Evolutionary conservation across 768 basidiomycete genomes (phyloP), one percentile per base, ranked within the genome.

Genomic region (Tephrocybe sp.): DNA sequence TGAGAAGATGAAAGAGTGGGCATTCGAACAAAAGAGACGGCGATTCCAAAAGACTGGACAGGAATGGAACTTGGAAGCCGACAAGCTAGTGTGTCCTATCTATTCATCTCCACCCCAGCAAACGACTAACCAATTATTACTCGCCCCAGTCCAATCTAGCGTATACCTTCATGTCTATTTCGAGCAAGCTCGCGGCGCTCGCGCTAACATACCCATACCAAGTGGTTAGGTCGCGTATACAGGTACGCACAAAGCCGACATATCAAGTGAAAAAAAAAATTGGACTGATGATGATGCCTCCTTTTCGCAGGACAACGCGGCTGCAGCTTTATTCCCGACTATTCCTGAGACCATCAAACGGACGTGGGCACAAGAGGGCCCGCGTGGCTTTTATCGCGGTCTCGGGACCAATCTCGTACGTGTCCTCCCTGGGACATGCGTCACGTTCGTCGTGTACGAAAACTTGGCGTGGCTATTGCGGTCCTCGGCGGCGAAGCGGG

Each of bases 361-460:
- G 38, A 95, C 94, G 1, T 98, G 86, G 82, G 64, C 70, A 27
- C 74, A 84, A 50, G 94, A 97, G 64, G 89, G 94, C 10, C 34
- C 86, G 13, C 70, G 74, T 40, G 95, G 92, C 1, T 98, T 98
- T 65, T 99, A 97, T 69, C 88, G 94, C 42, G 97, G 97, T 1
- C 77, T 99, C 7, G 94, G 86, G 2, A 94, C 92, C 22, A 98
- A 97, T 62, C 78, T 97, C 21, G 83, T 99, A 11, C 82, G 97
- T 12, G 94, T 99, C 42, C 77, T 98, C 13, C 97, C 97, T 0
- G 97, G 95, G 23, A 98, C 95, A 3, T 97, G 95, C 64, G 89
- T 97, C 39, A 98, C 95, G 4, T 97, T 98, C 57, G 95, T 98
- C 31, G 94, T 97, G 16, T 99, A 98, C 64, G 97, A 93, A 64